Percentiles rank a stretch among this genome's conserved stretches.
Evolutionary conservation across 768 basidiomycete species (phyloP).

Genomic region (Russula brevipes): DNA sequence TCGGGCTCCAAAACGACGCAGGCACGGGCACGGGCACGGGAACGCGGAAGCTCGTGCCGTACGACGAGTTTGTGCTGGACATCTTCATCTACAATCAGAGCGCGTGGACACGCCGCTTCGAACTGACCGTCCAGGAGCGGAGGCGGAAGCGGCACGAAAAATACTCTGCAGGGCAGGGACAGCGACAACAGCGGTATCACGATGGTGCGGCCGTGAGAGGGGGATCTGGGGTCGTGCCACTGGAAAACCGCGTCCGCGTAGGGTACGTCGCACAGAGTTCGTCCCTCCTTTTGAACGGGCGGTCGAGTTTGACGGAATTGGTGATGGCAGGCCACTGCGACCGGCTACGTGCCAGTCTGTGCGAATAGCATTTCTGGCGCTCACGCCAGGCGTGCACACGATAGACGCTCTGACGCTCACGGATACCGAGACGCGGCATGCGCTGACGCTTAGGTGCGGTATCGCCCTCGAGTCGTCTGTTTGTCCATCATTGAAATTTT

Average conservation of each 20-base stretch:
- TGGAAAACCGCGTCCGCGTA: conserved; percentile 73
- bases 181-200: conserved; percentile 17
- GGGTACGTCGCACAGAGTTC: conserved; percentile 49
- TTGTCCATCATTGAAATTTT: conserved; percentile 7
- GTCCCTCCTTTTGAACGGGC: background rate
- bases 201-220: background rate
- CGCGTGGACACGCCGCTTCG: conserved; percentile 69
- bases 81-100: conserved; percentile 86
- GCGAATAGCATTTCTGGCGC: conserved; percentile 77
- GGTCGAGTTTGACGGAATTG: background rate
- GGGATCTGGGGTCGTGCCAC: conserved; percentile 58
- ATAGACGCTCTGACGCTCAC: conserved; percentile 67
- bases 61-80: conserved; percentile 74
- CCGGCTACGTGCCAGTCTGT: conserved; percentile 83
- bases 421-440: conserved; percentile 67
- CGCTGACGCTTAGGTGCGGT: conserved; percentile 66
- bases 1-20: conserved; percentile 41
- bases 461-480: background rate
- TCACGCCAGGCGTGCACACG: conserved; percentile 73
- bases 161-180: conserved; percentile 30
- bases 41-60: conserved; percentile 54
- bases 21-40: conserved; percentile 2
- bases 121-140: conserved; percentile 62
- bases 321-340: conserved; percentile 55
- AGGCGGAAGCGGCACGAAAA: conserved; percentile 40